Percentiles rank a stretch among this genome's conserved stretches.
phyloP scores from a whole-genome alignment of 495 filamentous ascomycete species.

The Penicillium longicatenatum region DNA sequence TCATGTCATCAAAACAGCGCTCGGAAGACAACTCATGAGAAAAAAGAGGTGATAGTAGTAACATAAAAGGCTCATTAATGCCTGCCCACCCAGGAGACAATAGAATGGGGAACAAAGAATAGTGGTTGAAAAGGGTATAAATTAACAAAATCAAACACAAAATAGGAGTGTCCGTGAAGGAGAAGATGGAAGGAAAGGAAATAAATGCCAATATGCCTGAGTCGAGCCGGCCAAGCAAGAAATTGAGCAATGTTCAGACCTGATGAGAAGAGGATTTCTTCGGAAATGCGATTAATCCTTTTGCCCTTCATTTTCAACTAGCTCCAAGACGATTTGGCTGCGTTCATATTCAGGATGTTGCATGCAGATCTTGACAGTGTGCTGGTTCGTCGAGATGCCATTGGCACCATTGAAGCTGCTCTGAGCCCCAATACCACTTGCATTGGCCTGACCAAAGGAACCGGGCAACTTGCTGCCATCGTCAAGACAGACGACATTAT shows the following conservation, averaged over 20 bases:
- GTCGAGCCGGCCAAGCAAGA: background rate
- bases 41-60: background rate
- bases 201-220: background rate
- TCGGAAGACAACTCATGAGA: conserved; percentile 4
- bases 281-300: conserved; percentile 54
- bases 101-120: background rate
- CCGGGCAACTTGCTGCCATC: conserved; percentile 65
- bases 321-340: conserved; percentile 84
- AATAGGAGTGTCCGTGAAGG: background rate
- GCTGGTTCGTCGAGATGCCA: conserved; percentile 31
- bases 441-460: conserved; percentile 34
- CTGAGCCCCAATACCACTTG: conserved; percentile 12
- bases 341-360: conserved; percentile 84
- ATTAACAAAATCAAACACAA: conserved; percentile 1
- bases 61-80: conserved; percentile 2
- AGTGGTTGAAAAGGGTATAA: conserved; percentile 13
- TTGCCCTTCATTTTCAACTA: conserved; percentile 93
- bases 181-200: background rate
- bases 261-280: no score
- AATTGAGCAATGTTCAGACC: background rate
- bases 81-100: background rate
- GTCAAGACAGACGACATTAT: conserved; percentile 84
- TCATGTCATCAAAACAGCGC: conserved; percentile 21
- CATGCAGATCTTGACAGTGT: conserved; percentile 92
- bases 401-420: conserved; percentile 31